Percentiles rank a stretch among this genome's conserved stretches.
These are phyloP conservation scores for Debaryomycetaceae sp. DNA, from an alignment of 1,139 yeast species.

Conservation along the genomic window DNA sequence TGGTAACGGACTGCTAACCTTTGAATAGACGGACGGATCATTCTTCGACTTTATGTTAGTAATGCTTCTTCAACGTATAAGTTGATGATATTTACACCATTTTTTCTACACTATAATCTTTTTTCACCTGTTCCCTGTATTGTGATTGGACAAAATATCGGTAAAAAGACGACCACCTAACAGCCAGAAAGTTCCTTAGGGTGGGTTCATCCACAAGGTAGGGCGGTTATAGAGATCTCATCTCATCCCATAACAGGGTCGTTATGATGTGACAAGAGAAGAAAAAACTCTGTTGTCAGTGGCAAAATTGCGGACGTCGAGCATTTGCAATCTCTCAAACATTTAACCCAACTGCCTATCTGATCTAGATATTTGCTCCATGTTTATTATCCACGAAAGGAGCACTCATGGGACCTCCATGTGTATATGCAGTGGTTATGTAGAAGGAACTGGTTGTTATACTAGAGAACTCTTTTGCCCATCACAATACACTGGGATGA, in stretches of 20 bases:
- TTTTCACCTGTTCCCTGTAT: slow-evolving; percentile 2
- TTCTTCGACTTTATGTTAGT: slow-evolving; percentile 12
- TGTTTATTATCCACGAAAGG: neutral
- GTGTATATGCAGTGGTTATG: too few relatives aligned
- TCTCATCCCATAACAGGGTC: too few relatives aligned
- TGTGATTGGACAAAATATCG: slow-evolving; percentile 15
- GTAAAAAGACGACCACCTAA: slow-evolving; percentile 12
- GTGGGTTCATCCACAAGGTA: too few relatives aligned
- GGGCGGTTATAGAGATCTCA: too few relatives aligned
- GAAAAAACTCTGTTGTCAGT: too few relatives aligned
- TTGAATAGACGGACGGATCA: slow-evolving; percentile 42
- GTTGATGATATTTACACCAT: slow-evolving; percentile 1
- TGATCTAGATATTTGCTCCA: neutral
- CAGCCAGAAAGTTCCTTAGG: neutral
- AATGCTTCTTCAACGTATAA: neutral
- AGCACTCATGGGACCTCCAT: too few relatives aligned
- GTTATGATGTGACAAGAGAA: too few relatives aligned
- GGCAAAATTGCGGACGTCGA: neutral
- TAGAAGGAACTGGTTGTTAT: too few relatives aligned
- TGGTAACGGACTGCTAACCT: slow-evolving; percentile 44
- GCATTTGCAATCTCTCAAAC: neutral
- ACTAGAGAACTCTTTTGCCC: too few relatives aligned
- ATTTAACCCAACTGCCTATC: neutral
- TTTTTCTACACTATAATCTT: neutral
- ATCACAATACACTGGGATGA: too few relatives aligned